These are phyloP conservation scores for Geotrichum klebahnii DNA, from an alignment of 1,139 yeast genomes.

Conservation along the genomic window DNA sequence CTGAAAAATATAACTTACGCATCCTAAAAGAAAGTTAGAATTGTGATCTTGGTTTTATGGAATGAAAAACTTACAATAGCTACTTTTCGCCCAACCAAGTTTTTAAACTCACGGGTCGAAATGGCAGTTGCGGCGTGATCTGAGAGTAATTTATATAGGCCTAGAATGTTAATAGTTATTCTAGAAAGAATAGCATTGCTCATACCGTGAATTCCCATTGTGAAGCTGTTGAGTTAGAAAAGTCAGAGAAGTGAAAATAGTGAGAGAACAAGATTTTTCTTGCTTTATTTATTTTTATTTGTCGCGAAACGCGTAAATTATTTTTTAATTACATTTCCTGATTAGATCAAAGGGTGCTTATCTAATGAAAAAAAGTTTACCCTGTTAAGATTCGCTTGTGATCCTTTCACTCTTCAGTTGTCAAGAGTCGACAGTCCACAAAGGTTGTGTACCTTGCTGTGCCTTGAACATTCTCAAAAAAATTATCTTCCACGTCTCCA, in stretches of 20 bases:
- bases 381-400: background rate
- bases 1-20: conserved; percentile 28
- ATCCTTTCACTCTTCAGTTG: no score
- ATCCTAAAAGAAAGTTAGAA: conserved; percentile 26
- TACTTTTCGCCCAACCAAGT: conserved; percentile 86
- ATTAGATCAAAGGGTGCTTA: background rate
- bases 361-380: no score
- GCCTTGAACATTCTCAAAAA: no score
- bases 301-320: conserved; percentile 13
- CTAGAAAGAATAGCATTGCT: conserved; percentile 9
- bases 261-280: background rate
- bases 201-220: conserved; percentile 24
- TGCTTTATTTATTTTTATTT: conserved; percentile 1
- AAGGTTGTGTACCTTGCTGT: no score
- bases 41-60: background rate
- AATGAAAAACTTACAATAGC: conserved; percentile 56
- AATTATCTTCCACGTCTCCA: no score
- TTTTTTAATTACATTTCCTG: background rate
- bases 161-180: conserved; percentile 36
- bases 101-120: conserved; percentile 73
- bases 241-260: background rate
- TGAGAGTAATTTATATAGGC: conserved; percentile 70
- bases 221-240: background rate
- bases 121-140: conserved; percentile 88
- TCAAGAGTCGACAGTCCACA: no score